Conservation (phyloP, 495 filamentous ascomycete genomes). For the Bombardia bombarda region DNA sequence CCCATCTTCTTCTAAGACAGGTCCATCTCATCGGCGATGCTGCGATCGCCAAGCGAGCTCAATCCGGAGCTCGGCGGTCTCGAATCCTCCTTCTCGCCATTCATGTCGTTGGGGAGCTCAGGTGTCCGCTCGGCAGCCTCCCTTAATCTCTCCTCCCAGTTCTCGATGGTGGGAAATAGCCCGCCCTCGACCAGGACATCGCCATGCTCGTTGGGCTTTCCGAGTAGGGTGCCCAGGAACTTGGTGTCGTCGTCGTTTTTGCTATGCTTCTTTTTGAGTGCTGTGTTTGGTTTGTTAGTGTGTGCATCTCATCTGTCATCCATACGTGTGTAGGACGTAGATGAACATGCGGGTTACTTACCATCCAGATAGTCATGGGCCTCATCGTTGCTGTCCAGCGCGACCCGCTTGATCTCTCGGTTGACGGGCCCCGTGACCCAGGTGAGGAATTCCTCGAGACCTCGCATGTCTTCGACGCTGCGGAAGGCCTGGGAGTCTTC, state of each 20-base stretch:
- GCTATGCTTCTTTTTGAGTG: conserved; percentile 76
- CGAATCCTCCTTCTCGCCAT: conserved; percentile 23
- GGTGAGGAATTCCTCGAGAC: conserved; percentile 60
- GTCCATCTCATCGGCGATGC: conserved; percentile 35
- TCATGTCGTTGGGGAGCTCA: conserved; percentile 3
- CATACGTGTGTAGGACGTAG: not conserved
- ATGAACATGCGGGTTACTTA: conserved; percentile 23
- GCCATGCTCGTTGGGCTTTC: conserved; percentile 58
- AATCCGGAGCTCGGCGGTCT: conserved; percentile 42
- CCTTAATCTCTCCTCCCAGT: conserved; percentile 47
- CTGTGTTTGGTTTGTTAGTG: conserved; percentile 14
- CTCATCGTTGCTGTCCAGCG: conserved; percentile 44
- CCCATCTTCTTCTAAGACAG: no score
- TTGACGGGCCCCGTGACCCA: conserved; percentile 66
- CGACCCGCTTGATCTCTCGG: conserved; percentile 55
- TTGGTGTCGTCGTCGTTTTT: conserved; percentile 72
- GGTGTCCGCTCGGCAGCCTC: conserved; percentile 13
- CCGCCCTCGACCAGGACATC: conserved; percentile 67
- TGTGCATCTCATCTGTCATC: not conserved
- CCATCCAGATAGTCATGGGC: conserved; percentile 65
- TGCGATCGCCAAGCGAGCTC: conserved; percentile 42
- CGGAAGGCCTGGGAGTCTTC: conserved; percentile 24
- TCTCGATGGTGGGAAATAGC: conserved; percentile 51
- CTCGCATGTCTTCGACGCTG: conserved; percentile 61
- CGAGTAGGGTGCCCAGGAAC: conserved; percentile 72